Conservation (phyloP, 345 rosid genomes). For the Cochlearia excelsa region DNA sequence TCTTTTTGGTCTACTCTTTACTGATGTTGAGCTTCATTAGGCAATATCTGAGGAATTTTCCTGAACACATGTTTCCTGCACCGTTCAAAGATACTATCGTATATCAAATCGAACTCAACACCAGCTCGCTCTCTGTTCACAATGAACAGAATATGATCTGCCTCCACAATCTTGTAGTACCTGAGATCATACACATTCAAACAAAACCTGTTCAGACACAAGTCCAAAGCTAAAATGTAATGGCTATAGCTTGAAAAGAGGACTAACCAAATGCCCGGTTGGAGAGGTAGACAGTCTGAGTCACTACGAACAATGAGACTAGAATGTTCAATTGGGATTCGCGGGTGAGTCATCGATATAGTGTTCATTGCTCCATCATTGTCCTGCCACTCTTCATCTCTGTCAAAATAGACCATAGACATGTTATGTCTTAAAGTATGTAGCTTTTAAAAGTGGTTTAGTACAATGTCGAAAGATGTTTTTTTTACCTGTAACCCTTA, state of each 20-base stretch:
- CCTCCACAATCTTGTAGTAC: slow-evolving; percentile 94
- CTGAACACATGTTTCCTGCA: slow-evolving; percentile 88
- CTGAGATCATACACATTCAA: slow-evolving; percentile 32
- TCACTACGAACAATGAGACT: slow-evolving; percentile 49
- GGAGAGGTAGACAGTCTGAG: slow-evolving; percentile 61
- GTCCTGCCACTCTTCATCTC: slow-evolving; percentile 97
- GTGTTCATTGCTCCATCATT: slow-evolving; percentile 97
- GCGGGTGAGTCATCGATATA: slow-evolving; percentile 93
- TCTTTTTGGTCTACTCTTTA: too few species aligned
- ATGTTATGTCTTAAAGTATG: background rate
- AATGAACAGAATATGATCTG: slow-evolving; percentile 85
- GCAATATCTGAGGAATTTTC: slow-evolving; percentile 60
- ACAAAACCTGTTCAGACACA: too few species aligned
- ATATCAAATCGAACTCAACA: slow-evolving; percentile 79
- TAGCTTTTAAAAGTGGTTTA: background rate
- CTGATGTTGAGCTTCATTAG: slow-evolving; percentile 35
- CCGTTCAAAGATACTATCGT: slow-evolving; percentile 89
- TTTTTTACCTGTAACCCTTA: slow-evolving; percentile 83
- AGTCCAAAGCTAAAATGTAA: too few species aligned
- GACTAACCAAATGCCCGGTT: slow-evolving; percentile 91
- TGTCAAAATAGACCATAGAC: slow-evolving; percentile 14
- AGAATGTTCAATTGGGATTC: slow-evolving; percentile 75
- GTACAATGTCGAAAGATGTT: background rate
- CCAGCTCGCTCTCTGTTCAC: slow-evolving; percentile 94
- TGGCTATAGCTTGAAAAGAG: too few species aligned